phyloP scores from a whole-genome alignment of 2,329 filamentous ascomycete species.

The Lecanoromycetidae sp. region DNA sequence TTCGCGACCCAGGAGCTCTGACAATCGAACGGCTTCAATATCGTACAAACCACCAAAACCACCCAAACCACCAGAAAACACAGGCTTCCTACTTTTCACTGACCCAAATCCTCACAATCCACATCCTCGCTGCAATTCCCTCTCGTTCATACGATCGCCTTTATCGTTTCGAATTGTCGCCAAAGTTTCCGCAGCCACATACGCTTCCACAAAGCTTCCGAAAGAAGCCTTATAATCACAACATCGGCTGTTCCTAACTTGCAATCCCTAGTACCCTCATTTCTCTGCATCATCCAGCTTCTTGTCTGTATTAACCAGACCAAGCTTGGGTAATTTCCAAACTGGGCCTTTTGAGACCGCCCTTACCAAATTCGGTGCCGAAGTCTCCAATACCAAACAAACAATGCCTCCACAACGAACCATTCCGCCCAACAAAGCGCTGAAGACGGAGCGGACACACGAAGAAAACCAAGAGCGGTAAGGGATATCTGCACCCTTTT shows the following conservation, averaged over 20 bases:
- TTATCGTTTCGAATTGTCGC: background rate
- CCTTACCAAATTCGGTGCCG: too few species aligned
- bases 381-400: too few species aligned
- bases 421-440: constrained; percentile 26
- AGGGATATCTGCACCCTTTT: constrained; percentile 16
- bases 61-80: background rate
- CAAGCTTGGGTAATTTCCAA: background rate
- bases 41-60: too few species aligned
- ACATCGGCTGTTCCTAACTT: background rate
- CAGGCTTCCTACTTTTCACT: background rate
- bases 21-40: constrained; percentile 6
- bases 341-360: too few species aligned
- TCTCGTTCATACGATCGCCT: background rate
- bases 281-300: background rate
- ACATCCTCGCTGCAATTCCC: background rate
- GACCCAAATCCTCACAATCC: background rate
- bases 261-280: background rate
- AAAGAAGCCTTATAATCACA: background rate
- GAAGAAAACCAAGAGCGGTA: constrained; percentile 68
- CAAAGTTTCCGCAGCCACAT: background rate
- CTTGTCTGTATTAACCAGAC: background rate
- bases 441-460: constrained; percentile 61
- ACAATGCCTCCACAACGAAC: constrained; percentile 25
- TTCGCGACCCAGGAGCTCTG: background rate
- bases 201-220: background rate